phyloP scores from a whole-genome alignment of 306 rosid species.

The Biancaea sappan region DNA sequence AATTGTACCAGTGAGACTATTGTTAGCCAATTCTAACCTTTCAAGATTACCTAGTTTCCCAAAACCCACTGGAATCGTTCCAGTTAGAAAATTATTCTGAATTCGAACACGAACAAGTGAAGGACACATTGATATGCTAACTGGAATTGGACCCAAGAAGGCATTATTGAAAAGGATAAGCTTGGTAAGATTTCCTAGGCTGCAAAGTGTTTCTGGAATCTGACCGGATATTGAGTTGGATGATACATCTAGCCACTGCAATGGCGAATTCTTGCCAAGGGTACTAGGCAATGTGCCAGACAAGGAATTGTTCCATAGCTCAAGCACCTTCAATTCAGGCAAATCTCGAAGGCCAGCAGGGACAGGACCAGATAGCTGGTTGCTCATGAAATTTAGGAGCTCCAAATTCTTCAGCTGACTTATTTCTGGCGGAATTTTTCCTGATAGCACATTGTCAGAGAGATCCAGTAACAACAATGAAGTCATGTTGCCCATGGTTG shows the following conservation, averaged over 20 bases:
- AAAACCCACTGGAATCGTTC: conserved; percentile 75
- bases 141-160: conserved; percentile 77
- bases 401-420: conserved; percentile 67
- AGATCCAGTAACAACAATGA: conserved; percentile 71
- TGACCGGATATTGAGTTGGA: conserved; percentile 82
- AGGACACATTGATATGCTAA: conserved; percentile 56
- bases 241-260: conserved; percentile 89
- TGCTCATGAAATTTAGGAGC: conserved; percentile 86
- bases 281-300: conserved; percentile 73
- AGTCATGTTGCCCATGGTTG: conserved; percentile 53
- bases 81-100: conserved; percentile 83
- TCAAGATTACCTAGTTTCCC: conserved; percentile 86
- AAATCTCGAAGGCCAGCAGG: conserved; percentile 70
- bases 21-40: conserved; percentile 92
- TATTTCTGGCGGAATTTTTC: conserved; percentile 71
- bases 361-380: conserved; percentile 68
- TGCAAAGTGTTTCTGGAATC: conserved; percentile 79
- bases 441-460: conserved; percentile 76
- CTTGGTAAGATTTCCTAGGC: conserved; percentile 81
- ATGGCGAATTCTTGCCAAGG: conserved; percentile 77
- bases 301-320: conserved; percentile 89
- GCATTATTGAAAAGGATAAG: conserved; percentile 93
- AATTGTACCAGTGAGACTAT: conserved; percentile 79
- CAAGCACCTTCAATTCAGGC: conserved; percentile 64
- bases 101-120: conserved; percentile 88